Conservation (phyloP, 805 yeast genomes). For the Priceomyces haplophilus region DNA sequence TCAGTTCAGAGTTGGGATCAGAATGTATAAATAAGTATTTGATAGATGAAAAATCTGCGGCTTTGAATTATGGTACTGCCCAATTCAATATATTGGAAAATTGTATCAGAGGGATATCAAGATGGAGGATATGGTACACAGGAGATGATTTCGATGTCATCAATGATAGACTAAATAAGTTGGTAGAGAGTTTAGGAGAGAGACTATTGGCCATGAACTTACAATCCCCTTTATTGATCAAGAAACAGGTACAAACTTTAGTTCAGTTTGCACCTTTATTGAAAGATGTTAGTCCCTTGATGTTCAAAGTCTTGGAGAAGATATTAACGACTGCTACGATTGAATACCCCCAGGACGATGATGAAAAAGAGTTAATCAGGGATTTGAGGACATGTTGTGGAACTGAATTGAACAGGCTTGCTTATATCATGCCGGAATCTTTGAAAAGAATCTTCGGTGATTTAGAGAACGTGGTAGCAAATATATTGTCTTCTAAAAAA, state of each 20-base stretch:
- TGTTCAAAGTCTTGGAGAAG: constrained; percentile 83
- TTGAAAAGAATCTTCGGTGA: constrained; percentile 77
- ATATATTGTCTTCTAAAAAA: constrained; percentile 62
- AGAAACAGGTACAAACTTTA: constrained; percentile 85
- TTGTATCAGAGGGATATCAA: constrained; percentile 83
- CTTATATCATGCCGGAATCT: constrained; percentile 91
- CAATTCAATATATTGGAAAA: constrained; percentile 87
- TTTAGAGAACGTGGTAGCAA: constrained; percentile 75
- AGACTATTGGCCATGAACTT: constrained; percentile 71
- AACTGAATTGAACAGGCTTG: constrained; percentile 89
- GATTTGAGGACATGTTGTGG: constrained; percentile 92
- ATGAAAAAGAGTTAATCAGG: constrained; percentile 72
- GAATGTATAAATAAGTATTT: constrained; percentile 54
- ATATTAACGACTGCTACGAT: constrained; percentile 80
- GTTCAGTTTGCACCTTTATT: constrained; percentile 92
- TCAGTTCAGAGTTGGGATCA: constrained; percentile 65
- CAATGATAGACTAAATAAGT: constrained; percentile 48
- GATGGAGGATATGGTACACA: constrained; percentile 93
- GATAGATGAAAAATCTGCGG: constrained; percentile 57
- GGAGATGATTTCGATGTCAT: constrained; percentile 52
- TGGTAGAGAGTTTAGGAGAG: constrained; percentile 69
- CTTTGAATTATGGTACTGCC: constrained; percentile 72
- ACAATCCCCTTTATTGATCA: constrained; percentile 73
- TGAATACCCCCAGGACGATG: constrained; percentile 68
- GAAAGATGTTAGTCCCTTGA: constrained; percentile 67